phyloP scores from a whole-genome alignment of 768 basidiomycete species.

The Phylloporus sp. region DNA sequence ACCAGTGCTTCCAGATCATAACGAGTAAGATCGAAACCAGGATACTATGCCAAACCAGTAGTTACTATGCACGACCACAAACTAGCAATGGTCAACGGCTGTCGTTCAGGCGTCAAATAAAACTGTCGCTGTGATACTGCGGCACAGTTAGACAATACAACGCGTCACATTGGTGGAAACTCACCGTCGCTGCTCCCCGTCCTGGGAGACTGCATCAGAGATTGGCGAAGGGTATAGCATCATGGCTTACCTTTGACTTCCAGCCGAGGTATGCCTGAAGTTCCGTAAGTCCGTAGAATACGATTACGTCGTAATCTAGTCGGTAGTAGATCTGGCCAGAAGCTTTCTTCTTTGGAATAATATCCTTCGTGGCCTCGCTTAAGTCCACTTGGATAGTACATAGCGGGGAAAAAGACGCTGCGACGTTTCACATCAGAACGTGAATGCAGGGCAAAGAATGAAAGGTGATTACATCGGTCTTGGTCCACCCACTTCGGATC shows the following conservation, averaged over 20 bases:
- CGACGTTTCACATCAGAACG: neutral
- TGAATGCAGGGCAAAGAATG: neutral
- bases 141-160: neutral
- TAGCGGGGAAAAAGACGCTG: slow-evolving; percentile 3
- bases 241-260: slow-evolving; percentile 5
- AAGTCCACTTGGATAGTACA: slow-evolving; percentile 6
- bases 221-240: neutral
- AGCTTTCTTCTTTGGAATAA: neutral
- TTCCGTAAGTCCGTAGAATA: slow-evolving; percentile 9
- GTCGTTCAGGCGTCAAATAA: neutral
- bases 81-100: neutral
- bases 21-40: neutral
- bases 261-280: slow-evolving; percentile 7
- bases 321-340: slow-evolving; percentile 4
- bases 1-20: neutral
- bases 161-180: neutral
- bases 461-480: slow-evolving; percentile 5
- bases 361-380: neutral
- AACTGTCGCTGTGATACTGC: slow-evolving; percentile 3
- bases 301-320: slow-evolving; percentile 13
- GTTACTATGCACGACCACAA: neutral
- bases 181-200: neutral
- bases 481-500: slow-evolving; percentile 14
- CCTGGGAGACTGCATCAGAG: neutral
- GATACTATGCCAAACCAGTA: neutral